phyloP scores from a whole-genome alignment of 805 yeast genomes.

The Candida sithepensis region DNA sequence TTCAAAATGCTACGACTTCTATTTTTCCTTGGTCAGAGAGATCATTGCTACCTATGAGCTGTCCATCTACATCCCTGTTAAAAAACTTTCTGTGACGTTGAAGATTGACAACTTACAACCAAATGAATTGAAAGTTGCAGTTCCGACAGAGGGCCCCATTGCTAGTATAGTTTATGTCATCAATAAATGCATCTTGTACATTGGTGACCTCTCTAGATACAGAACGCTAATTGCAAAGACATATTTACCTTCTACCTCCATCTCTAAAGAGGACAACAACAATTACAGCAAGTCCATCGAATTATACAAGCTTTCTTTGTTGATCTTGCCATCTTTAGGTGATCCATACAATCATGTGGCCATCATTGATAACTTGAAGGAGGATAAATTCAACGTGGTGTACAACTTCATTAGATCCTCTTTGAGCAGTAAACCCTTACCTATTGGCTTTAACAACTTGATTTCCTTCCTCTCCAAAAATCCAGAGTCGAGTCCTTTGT shows the following conservation, averaged over 20 bases:
- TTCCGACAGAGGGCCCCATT: slow-evolving; percentile 13
- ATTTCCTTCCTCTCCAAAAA: slow-evolving; percentile 33
- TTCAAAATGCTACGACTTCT: slow-evolving; percentile 46
- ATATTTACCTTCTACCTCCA: slow-evolving; percentile 31
- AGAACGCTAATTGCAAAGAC: slow-evolving; percentile 45
- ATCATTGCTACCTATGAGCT: slow-evolving; percentile 38
- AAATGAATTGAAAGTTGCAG: neutral
- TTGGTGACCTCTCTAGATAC: slow-evolving; percentile 60
- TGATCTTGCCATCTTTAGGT: slow-evolving; percentile 62
- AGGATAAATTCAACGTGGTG: slow-evolving; percentile 44
- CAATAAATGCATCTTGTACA: slow-evolving; percentile 46
- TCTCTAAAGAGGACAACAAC: slow-evolving; percentile 36
- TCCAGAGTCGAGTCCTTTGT: slow-evolving; percentile 28
- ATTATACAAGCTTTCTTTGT: slow-evolving; percentile 49
- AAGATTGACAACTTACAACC: slow-evolving; percentile 11
- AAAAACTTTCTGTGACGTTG: slow-evolving; percentile 29
- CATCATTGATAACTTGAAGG: slow-evolving; percentile 47
- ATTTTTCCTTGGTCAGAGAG: slow-evolving; percentile 38
- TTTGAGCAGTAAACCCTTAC: slow-evolving; percentile 47
- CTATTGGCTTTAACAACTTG: slow-evolving; percentile 46
- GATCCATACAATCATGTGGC: slow-evolving; percentile 64
- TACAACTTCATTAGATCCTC: slow-evolving; percentile 55
- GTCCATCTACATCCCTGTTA: slow-evolving; percentile 32
- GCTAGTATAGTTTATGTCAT: slow-evolving; percentile 37
- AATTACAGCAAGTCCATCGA: slow-evolving; percentile 42